Evolutionary conservation across 371 early-diverging fungal genomes (phyloP), one percentile per base, ranked within the genome.

Genomic region (Mortierella sp.): DNA sequence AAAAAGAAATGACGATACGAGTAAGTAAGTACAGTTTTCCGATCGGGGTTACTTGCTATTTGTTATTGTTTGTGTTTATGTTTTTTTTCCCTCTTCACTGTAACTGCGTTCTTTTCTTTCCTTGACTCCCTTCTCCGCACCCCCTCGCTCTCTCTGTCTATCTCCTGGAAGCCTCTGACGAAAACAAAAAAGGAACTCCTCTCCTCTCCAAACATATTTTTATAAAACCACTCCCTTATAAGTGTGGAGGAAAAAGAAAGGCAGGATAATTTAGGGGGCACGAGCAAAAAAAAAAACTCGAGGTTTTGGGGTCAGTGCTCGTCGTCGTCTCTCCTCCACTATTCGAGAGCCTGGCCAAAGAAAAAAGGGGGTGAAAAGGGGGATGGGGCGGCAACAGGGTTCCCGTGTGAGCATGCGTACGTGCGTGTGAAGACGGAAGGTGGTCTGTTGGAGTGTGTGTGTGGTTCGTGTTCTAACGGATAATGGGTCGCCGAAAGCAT

Each of bases 301-400:
- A 48, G 51, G 18, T 51, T 21, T 51, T 74, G 74, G 56, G 74
- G 60, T 38, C 60, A 16, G 44, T 43, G 74, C 60, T 56, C 58
- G 21, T 60, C 60, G 11, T 60, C 3, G 14, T 65, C 65, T 41
- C 35, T 65, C 21, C 10, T 38, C 41, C 38, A 21, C 65, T 21
- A 18, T 65, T 41, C 65, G 65, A 35, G 65, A 65, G 65, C 65
- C 38, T 65, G 21, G 21, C 65, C 41, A 65, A 65, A 38, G 16
- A 65, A 38, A 38, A 21, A 65, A 38, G 7, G 35, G 7, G 32
- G 16, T 3, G 6, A 4, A 18, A 32, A 29, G 32, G 32, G 32
- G 27, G 35, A 12, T 11, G 60, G 60, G 29, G 32, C 14, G 2
- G 27, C 4, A 35, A 32, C 60, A 60, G 65, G 65, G 65, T 21